Evolutionary conservation across 257 asterid genomes (phyloP).

Genomic region (Phtheirospermum japonicum): DNA sequence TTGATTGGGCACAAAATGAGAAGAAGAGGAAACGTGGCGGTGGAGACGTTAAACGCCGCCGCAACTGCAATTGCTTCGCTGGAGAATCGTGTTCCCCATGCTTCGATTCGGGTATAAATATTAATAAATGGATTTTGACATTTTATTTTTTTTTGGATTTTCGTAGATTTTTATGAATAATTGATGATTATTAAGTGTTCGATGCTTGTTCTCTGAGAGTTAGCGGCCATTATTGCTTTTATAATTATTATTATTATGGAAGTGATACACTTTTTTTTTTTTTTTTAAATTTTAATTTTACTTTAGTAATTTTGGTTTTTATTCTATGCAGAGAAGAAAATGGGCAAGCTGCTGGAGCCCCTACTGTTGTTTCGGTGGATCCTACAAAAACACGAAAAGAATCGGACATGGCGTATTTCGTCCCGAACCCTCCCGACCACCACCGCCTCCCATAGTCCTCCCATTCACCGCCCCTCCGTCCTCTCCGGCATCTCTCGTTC

Average conservation of each 20-base stretch:
- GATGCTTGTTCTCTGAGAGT: not conserved
- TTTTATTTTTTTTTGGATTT: not conserved
- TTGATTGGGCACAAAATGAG: conserved; percentile 21
- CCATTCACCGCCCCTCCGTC: conserved; percentile 95
- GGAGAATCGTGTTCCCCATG: conserved; percentile 42
- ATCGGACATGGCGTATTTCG: conserved; percentile 63
- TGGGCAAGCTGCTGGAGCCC: conserved; percentile 80
- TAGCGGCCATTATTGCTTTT: no score
- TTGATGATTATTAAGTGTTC: not conserved
- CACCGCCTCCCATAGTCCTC: conserved; percentile 46
- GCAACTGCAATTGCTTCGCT: conserved; percentile 55
- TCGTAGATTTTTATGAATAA: not conserved
- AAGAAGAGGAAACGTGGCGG: conserved; percentile 32
- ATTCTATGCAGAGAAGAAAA: conserved; percentile 67
- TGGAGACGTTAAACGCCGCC: conserved; percentile 60
- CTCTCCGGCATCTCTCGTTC: conserved; percentile 85
- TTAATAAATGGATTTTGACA: no score
- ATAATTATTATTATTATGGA: no score
- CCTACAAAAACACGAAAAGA: conserved; percentile 49
- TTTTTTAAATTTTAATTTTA: no score
- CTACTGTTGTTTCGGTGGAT: conserved; percentile 71
- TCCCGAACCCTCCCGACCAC: conserved; percentile 53
- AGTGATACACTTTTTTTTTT: no score
- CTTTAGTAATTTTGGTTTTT: no score
- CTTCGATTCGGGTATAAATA: conserved; percentile 42